Evolutionary conservation across 176 grass and related monocot species (phyloP), one percentile per base, ranked within the genome.

Genomic region (Otatea glauca): DNA sequence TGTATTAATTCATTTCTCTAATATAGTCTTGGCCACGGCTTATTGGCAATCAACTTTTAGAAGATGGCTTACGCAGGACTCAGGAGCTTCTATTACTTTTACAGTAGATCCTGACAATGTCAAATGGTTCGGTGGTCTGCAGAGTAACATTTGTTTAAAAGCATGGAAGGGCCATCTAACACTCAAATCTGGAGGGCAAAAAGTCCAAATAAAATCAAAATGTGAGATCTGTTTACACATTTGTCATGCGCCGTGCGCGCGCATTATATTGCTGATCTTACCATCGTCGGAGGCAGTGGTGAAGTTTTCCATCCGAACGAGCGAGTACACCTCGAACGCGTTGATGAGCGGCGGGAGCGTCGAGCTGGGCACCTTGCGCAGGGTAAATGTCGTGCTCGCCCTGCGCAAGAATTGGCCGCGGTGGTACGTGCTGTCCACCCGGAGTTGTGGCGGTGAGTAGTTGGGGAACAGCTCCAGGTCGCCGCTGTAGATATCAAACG

Each of bases 391-490:
- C 0, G 4, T 2, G 0, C 21, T 1, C 2, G 5, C 12, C 4
- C 11, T 35, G 11, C 21, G 37, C 13, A 83, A 10, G 43, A 74
- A 62, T 3, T 3, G 51, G 9, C 70, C 9, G 0, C 1, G 6
- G 0, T 49, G 0, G 12, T 63, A 24, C 23, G 4, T 25, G 56
- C 27, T 82, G 0, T 60, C 42, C 7, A 24, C 43, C 7, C 3
- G 24, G 11, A 48, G 24, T 5, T 0, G 2, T 0, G 41, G 9
- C 0, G 81, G 69, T 0, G 20, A 23, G 58, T 32, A 83, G 42
- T 23, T 6, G 6, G 0, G 0, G 2, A 64, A 74, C 18, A 83
- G 4, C 18, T 2, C 0, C 0, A 10, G 25, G 0, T 0, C 18
- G 7, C 3, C 2, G 56, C 1, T 38, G 27, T 7, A 74, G 41